Evolutionary conservation across 2,329 filamentous ascomycete species (phyloP).

Genomic region (Cladosporium velox): DNA sequence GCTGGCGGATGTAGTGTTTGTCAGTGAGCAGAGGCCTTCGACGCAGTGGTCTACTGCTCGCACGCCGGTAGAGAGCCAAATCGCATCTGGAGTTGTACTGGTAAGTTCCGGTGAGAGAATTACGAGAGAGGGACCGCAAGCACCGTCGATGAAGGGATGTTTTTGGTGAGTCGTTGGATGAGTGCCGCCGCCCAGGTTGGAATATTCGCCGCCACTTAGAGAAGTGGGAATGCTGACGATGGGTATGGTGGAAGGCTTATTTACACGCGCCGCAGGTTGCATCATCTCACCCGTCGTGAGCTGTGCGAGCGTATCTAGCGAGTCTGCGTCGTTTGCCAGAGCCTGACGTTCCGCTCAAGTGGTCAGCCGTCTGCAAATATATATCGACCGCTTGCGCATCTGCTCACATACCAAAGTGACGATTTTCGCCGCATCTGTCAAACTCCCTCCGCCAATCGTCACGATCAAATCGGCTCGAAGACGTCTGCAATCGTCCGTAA

Average conservation of each 20-base stretch:
- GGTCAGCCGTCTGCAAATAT: background rate
- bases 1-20: slow-evolving; percentile 34
- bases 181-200: slow-evolving; percentile 44
- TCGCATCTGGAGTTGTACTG: slow-evolving; percentile 51
- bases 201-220: slow-evolving; percentile 37
- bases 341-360: background rate
- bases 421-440: slow-evolving; percentile 60
- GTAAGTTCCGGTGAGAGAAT: slow-evolving; percentile 59
- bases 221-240: slow-evolving; percentile 28
- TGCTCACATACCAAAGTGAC: slow-evolving; percentile 40
- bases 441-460: slow-evolving; percentile 57
- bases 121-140: slow-evolving; percentile 52
- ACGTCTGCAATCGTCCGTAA: slow-evolving; percentile 45
- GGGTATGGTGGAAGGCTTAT: slow-evolving; percentile 20
- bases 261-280: background rate
- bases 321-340: slow-evolving; percentile 27
- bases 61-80: slow-evolving; percentile 62
- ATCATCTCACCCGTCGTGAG: slow-evolving; percentile 22
- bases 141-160: slow-evolving; percentile 34
- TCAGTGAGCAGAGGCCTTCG: slow-evolving; percentile 54
- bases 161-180: slow-evolving; percentile 26
- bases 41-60: slow-evolving; percentile 61
- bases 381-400: background rate
- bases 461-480: slow-evolving; percentile 52
- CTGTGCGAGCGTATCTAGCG: background rate